Evolutionary conservation across 495 filamentous ascomycete species (phyloP).

Genomic region (Aspergillus nanangensis): DNA sequence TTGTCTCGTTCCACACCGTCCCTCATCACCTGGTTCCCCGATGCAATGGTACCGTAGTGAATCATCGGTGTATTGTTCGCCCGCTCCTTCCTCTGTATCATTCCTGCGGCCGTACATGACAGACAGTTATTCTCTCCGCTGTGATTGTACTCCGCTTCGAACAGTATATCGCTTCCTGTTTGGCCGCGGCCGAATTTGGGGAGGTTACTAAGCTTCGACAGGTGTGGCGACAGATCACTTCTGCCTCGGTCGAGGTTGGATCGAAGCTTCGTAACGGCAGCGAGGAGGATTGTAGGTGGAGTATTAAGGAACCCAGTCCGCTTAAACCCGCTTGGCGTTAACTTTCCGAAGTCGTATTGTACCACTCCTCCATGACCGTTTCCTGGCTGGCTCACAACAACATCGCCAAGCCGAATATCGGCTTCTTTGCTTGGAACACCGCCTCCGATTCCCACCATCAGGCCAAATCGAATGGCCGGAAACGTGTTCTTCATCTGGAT

Average conservation of each 20-base stretch:
- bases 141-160: neutral
- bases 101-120: neutral
- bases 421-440: slow-evolving; percentile 25
- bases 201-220: too few relatives aligned
- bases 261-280: slow-evolving; percentile 1
- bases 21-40: slow-evolving; percentile 22
- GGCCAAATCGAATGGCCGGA: slow-evolving; percentile 28
- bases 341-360: slow-evolving; percentile 18
- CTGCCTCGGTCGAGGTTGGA: too few relatives aligned
- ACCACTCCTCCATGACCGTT: slow-evolving; percentile 13
- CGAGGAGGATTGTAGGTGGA: slow-evolving; percentile 10
- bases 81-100: neutral
- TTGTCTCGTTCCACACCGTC: slow-evolving; percentile 16
- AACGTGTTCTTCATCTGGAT: slow-evolving; percentile 32
- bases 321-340: slow-evolving; percentile 1
- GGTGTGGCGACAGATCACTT: too few relatives aligned
- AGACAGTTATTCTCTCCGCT: neutral
- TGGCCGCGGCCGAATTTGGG: too few relatives aligned
- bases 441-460: slow-evolving; percentile 49
- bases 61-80: slow-evolving; percentile 2
- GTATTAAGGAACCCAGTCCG: slow-evolving; percentile 8
- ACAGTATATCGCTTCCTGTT: too few relatives aligned
- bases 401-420: slow-evolving; percentile 38
- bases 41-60: slow-evolving; percentile 25
- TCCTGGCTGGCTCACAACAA: slow-evolving; percentile 28